Conservation (phyloP, 2,329 filamentous ascomycete species). For the Ascochyta pisi region DNA sequence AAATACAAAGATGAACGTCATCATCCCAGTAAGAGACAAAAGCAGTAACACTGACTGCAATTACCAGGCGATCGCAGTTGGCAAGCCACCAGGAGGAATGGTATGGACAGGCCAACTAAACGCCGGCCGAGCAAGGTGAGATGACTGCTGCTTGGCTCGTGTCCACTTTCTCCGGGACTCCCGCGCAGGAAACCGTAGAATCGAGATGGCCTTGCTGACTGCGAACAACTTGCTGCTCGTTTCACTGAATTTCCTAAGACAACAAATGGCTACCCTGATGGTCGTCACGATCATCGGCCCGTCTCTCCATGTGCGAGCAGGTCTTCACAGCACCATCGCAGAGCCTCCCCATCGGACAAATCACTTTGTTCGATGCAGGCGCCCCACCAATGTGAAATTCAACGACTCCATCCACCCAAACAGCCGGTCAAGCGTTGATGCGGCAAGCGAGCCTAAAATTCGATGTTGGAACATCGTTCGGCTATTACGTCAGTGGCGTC, state of each 20-base stretch:
- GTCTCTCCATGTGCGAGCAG: not conserved
- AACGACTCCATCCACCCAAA: not conserved
- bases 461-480: conserved; percentile 15
- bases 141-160: conserved; percentile 2
- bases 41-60: conserved; percentile 1
- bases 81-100: not conserved
- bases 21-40: not conserved
- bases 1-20: not conserved
- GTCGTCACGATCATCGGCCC: not conserved
- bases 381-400: not conserved
- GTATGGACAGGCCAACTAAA: not conserved
- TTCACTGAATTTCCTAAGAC: not conserved
- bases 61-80: conserved; percentile 4
- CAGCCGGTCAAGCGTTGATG: not conserved
- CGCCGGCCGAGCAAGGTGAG: not conserved
- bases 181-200: not conserved
- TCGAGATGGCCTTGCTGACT: not conserved
- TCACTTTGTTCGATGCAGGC: not conserved
- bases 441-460: conserved; percentile 7
- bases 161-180: conserved; percentile 6
- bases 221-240: not conserved
- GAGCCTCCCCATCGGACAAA: not conserved
- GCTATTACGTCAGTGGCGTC: conserved; percentile 19
- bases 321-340: not conserved
- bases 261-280: not conserved